Evolutionary conservation across 2,329 filamentous ascomycete species (phyloP), one percentile per base, ranked within the genome.

Genomic region (Grosmannia huntii): DNA sequence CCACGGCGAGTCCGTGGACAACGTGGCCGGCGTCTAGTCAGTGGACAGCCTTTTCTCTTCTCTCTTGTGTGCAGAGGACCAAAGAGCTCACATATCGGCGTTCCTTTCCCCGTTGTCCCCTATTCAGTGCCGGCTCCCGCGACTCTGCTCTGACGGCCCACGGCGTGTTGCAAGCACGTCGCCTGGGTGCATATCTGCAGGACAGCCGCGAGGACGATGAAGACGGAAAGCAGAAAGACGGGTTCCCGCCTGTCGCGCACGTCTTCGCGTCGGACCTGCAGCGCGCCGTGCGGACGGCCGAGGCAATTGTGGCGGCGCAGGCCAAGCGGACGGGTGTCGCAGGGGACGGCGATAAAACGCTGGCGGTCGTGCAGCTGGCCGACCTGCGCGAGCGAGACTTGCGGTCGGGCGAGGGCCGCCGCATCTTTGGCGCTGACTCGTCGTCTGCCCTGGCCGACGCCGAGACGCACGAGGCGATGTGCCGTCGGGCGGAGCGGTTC

Each of bases 1-100:
- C 59, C 90, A 96, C 76, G 90, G 86, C 67, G 90, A 96, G 74
- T 92, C 89, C 19, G 87, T 95, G 63, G 88, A 96, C 72, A 96
- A 96, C 70, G 86, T 94, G 60, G 86, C 86, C 48, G 81, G 84
- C 57, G 72, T 89, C 60, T 91, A 87, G 86, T 89, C 56, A 63
- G 62, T 64, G 53, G 53, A 5, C 14, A 46, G 76, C 66, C 80
- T 60, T 63, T 28, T 44, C n/a, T 11, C 33, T 11, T n/a, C 25
- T 41, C 21, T 12, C 12, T 41, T 5, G 14, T 16, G n/a, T 10
- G 31, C 9, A 33, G 31, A 33, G 31, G 9, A 10, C 31, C 9
- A 33, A 44, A 16, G 41, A 44, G 41, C 16, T 44, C 19, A n/a
- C 41, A 44, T n/a, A 19, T 7, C 59, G 56, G 59, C 55, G 16